Base-by-base conservation (phyloP, 208 protist species). In the Trypanosoma rangeli region DNA sequence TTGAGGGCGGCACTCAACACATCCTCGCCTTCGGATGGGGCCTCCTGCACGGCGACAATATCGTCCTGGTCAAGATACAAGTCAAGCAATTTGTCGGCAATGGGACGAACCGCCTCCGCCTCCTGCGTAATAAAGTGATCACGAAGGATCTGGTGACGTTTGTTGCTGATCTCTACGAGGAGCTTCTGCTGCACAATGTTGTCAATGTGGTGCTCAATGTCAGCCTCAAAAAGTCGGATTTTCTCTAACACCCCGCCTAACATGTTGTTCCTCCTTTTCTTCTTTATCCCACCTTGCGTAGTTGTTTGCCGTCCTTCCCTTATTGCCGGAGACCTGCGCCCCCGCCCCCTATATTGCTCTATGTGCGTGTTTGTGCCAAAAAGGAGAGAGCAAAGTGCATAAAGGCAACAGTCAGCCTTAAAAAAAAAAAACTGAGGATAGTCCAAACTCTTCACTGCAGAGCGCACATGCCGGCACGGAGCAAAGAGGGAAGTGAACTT, bases 21-120 rank as follows among this genome's bases (percentile, higher is more conserved):
- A 8, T 85, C 78, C 8, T 68, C 57, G 16, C 81, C 83, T 13
- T 92, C 81, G 0, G 77, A 61, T 8, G 84, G 80, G 1, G 85
- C 85, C 22, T 86, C 74, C 52, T 85, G 83, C 0, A 67, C 84
- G 10, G 80, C 64, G 13, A 87, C 75, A 68, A 96, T 91, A 20
- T 96, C 91, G 42, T 96, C 88, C 55, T 94, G 86, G 63, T 96
- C 91, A 20, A 96, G 68, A 60, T 96, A 96, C 3, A 75, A 68
- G 55, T 96, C 91, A 9, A 94, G 76, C 58, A 96, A 73, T 67
- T 96, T 92, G 33, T 94, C 87, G 2, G 85, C 73, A 24, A 79
- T 82, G 7, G 49, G 58, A n/a, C 65, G 53, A 49, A 93, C 83
- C 13, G 81, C 42, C 33, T 79, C 73, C 0, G 78, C 73, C 69